Evolutionary conservation across 2,329 filamentous ascomycete genomes (phyloP).

Genomic region (Venturia aucupariae): DNA sequence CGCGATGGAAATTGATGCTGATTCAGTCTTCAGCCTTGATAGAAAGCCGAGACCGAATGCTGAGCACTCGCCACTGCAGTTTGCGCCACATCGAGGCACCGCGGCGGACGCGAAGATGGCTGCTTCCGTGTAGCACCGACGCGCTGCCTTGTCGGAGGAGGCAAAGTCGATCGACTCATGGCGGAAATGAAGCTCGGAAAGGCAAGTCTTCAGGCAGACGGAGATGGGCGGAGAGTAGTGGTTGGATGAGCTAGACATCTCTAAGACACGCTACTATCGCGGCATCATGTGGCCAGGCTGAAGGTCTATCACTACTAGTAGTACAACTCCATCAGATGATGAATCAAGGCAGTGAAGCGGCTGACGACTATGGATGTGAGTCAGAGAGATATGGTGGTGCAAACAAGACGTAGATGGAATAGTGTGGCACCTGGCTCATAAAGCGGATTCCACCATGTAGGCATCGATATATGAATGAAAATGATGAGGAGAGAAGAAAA

Average conservation of each 20-base stretch:
- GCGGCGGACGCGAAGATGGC: background rate
- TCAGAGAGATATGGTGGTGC: background rate
- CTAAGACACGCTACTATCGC: background rate
- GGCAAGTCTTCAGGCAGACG: background rate
- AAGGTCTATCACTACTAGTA: background rate
- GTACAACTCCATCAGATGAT: background rate
- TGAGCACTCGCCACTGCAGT: background rate
- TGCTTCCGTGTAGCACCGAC: background rate
- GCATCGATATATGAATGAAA: background rate
- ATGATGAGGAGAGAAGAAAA: too few species aligned
- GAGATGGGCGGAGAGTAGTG: background rate
- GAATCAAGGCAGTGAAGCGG: background rate
- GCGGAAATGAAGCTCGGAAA: background rate
- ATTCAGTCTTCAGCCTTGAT: background rate
- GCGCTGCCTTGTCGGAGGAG: background rate
- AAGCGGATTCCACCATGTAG: background rate
- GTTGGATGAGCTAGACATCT: background rate
- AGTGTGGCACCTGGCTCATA: background rate
- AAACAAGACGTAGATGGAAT: background rate
- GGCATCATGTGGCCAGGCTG: background rate
- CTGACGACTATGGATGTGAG: background rate
- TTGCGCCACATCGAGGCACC: background rate
- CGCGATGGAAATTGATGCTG: background rate
- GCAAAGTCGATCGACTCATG: background rate
- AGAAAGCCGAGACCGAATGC: background rate